Evolutionary conservation across 306 rosid species (phyloP), one percentile per base, ranked within the genome.

Genomic region (Rosa lucieae): DNA sequence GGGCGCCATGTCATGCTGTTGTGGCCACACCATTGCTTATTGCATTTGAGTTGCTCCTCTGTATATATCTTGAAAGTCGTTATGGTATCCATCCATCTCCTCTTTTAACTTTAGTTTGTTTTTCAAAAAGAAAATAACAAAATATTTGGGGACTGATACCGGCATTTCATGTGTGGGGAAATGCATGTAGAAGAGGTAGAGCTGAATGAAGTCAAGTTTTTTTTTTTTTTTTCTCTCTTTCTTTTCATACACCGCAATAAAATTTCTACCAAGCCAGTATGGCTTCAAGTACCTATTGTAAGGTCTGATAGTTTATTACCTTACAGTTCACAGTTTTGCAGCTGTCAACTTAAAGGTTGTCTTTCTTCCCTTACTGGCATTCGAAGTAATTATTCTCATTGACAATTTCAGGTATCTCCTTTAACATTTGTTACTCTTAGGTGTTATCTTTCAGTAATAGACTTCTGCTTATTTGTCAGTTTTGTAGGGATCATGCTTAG

Each of bases 1-100:
- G 99, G 99, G 99, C 99, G 67, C 99, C 99, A 3, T 96, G 99
- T 80, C 99, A 96, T 85, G 89, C 99, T 43, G 87, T 96, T 61
- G 98, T 92, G 56, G 98, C 98, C 11, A 86, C 84, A 40, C 99
- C 98, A 10, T 88, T 96, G 90, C 97, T 96, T 70, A 78, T 96
- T 82, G 90, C 99, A 70, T 96, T 96, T 84, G 99, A 96, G 74
- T 87, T 96, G 87, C 99, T 96, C 82, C 97, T 96, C 78, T 96
- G 99, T 89, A 89, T 93, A 84, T 90, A 96, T 84, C 99, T 96
- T 56, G 97, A 96, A 90, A 90, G 97, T 81, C 62, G 82, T 82
- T 72, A 89, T 42, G 97, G 99, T 96, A 96, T 53, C 46, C 51
- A 73, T 55, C 77, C 35, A 65, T 67, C 72, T 62, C 82, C 67